phyloP scores from a whole-genome alignment of 495 filamentous ascomycete species.

The Hypoxylon subgilvum region DNA sequence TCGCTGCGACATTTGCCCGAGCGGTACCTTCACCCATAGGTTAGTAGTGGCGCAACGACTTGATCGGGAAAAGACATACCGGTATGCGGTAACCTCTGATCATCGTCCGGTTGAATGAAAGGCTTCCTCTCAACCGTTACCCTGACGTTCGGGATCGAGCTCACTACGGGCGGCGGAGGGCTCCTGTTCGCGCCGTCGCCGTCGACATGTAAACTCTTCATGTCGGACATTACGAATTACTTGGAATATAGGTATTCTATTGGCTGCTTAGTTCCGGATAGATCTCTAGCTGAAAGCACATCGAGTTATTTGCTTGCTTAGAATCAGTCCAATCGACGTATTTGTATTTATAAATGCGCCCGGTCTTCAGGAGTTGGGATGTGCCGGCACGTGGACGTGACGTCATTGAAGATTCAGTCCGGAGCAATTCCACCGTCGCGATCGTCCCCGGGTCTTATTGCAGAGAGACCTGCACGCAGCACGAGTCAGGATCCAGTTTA shows the following conservation, averaged over 20 bases:
- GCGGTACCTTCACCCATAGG: slow-evolving; percentile 31
- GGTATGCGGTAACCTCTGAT: slow-evolving; percentile 30
- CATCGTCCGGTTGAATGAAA: slow-evolving; percentile 34
- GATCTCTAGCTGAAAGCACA: neutral
- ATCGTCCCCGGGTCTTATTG: too few species aligned
- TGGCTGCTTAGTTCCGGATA: neutral
- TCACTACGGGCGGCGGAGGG: slow-evolving; percentile 5
- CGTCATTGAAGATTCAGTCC: slow-evolving; percentile 16
- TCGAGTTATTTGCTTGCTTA: neutral
- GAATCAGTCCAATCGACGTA: neutral
- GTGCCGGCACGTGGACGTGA: slow-evolving; percentile 3
- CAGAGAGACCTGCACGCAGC: too few species aligned
- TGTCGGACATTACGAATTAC: slow-evolving; percentile 12
- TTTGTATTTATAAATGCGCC: slow-evolving; percentile 15
- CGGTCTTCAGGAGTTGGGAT: neutral
- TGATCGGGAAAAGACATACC: neutral
- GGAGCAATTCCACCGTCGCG: slow-evolving; percentile 11
- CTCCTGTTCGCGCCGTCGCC: slow-evolving; percentile 7
- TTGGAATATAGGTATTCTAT: neutral
- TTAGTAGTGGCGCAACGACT: neutral
- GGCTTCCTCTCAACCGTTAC: slow-evolving; percentile 37
- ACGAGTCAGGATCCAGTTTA: neutral
- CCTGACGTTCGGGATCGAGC: slow-evolving; percentile 24
- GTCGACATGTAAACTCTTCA: slow-evolving; percentile 8
- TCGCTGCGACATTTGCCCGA: slow-evolving; percentile 46